Evolutionary conservation across 306 rosid genomes (phyloP).

Genomic region (Castanea mollissima): DNA sequence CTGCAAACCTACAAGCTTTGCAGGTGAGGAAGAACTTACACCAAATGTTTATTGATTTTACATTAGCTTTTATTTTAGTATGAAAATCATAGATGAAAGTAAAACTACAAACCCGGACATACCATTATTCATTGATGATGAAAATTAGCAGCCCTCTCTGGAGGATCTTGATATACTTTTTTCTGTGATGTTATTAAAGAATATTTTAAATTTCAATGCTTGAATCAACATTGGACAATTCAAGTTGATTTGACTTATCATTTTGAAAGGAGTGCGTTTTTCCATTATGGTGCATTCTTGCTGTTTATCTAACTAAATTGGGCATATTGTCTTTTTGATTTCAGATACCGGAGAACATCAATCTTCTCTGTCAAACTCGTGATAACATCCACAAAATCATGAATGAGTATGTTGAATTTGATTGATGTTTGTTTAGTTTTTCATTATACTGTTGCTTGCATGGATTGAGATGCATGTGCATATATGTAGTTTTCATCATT

Average conservation of each 20-base stretch:
- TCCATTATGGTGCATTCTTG: conserved; percentile 14
- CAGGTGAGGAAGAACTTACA: conserved; percentile 31
- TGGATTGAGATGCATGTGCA: neutral
- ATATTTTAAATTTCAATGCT: neutral
- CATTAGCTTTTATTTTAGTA: neutral
- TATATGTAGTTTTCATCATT: neutral
- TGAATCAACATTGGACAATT: neutral
- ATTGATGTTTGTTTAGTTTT: neutral
- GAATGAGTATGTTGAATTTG: conserved; percentile 64
- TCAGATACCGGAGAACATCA: conserved; percentile 79
- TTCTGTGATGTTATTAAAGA: neutral
- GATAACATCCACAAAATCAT: conserved; percentile 76
- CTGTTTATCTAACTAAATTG: conserved; percentile 16
- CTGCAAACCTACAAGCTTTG: conserved; percentile 45
- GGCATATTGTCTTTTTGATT: conserved; percentile 25
- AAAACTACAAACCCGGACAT: neutral
- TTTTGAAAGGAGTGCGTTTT: conserved; percentile 5
- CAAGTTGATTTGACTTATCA: neutral
- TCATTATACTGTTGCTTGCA: neutral
- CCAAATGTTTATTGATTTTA: neutral
- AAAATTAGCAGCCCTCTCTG: neutral
- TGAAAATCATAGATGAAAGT: neutral
- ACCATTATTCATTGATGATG: neutral
- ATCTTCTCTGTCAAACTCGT: conserved; percentile 82
- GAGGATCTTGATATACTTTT: neutral